Evolutionary conservation across 129 eudicot species (phyloP).

Genomic region (Saposhnikovia divaricata): DNA sequence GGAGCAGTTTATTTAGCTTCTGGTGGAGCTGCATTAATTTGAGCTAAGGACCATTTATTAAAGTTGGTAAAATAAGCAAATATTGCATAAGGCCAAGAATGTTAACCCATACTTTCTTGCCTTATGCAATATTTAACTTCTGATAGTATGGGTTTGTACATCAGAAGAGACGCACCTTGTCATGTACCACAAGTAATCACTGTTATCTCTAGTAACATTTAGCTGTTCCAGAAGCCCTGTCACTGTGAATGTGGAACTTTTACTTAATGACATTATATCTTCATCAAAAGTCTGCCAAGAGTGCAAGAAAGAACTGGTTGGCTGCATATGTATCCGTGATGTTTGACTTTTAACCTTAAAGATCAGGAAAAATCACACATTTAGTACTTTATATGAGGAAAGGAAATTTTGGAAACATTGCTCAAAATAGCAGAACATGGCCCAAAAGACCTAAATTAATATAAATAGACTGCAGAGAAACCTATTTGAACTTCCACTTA

Average conservation of each 20-base stretch:
- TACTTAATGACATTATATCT: slow-evolving; percentile 44
- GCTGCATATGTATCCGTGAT: slow-evolving; percentile 57
- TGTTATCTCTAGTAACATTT: slow-evolving; percentile 73
- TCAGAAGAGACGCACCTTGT: slow-evolving; percentile 44
- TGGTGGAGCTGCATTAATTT: background rate
- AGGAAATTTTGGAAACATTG: background rate
- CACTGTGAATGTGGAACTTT: slow-evolving; percentile 41
- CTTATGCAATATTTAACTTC: no score
- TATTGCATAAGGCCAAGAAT: background rate
- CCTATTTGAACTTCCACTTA: slow-evolving; percentile 15
- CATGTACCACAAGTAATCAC: slow-evolving; percentile 91
- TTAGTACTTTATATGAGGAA: background rate
- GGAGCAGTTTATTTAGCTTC: background rate
- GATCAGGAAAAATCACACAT: slow-evolving; percentile 14
- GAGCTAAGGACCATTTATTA: background rate
- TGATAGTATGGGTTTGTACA: background rate
- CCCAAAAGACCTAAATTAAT: background rate
- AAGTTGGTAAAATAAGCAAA: background rate
- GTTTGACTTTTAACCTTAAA: slow-evolving; percentile 71
- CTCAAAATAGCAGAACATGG: background rate
- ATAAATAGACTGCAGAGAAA: background rate
- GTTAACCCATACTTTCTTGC: no score
- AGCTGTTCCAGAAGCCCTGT: slow-evolving; percentile 77
- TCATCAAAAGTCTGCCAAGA: slow-evolving; percentile 72
- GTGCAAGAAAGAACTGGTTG: slow-evolving; percentile 36